phyloP scores from a whole-genome alignment of 2,329 filamentous ascomycete genomes.

The Hymenoscyphus fructigenus region DNA sequence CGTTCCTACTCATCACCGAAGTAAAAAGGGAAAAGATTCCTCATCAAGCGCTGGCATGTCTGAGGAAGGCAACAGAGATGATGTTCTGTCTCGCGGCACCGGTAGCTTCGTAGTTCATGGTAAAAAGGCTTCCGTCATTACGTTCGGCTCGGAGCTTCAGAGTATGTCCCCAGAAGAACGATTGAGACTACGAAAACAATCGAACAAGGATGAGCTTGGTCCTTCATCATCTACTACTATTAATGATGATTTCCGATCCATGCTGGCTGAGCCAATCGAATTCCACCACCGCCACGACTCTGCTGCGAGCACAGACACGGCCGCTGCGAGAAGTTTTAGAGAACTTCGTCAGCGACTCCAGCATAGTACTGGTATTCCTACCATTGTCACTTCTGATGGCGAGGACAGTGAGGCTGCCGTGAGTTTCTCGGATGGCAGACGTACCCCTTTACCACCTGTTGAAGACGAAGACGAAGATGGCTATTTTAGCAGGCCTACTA shows the following conservation, averaged over 20 bases:
- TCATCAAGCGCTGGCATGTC: conserved; percentile 53
- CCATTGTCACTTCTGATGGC: conserved; percentile 38
- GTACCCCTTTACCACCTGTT: conserved; percentile 55
- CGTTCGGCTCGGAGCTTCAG: conserved; percentile 91
- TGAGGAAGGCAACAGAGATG: conserved; percentile 51
- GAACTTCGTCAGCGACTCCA: conserved; percentile 62
- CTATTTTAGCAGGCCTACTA: conserved; percentile 19
- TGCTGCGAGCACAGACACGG: conserved; percentile 63
- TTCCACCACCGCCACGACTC: conserved; percentile 55
- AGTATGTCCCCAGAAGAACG: conserved; percentile 73
- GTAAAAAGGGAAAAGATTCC: conserved; percentile 75
- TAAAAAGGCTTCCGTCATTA: conserved; percentile 96
- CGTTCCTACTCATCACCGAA: conserved; percentile 65
- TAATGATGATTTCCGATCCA: conserved; percentile 52
- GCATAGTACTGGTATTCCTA: conserved; percentile 44
- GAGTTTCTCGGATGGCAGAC: conserved; percentile 59
- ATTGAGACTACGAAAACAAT: conserved; percentile 60
- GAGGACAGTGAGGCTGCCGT: conserved; percentile 60
- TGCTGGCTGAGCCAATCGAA: conserved; percentile 46
- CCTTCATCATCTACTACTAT: conserved; percentile 23
- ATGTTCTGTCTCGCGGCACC: conserved; percentile 73
- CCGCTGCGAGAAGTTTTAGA: conserved; percentile 64
- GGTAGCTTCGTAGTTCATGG: conserved; percentile 95
- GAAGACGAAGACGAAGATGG: conserved; percentile 37
- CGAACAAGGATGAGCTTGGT: conserved; percentile 42